phyloP scores from a whole-genome alignment of 2,329 filamentous ascomycete genomes.

The Xylogone sp. region DNA sequence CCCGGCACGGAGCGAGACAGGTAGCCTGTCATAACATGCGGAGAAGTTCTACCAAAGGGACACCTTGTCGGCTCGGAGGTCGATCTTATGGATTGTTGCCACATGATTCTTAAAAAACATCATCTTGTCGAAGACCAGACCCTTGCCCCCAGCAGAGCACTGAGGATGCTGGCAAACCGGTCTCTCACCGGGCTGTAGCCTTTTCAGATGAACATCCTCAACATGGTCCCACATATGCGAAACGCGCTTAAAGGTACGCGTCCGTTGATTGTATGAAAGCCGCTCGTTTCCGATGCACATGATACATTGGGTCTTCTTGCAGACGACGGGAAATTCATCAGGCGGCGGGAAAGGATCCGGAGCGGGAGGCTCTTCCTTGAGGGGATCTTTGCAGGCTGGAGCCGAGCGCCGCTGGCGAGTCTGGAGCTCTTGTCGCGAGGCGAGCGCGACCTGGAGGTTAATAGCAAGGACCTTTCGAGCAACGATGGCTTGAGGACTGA shows the following conservation, averaged over 20 bases:
- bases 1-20: too few species aligned
- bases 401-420: constrained; percentile 6
- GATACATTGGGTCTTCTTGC: constrained; percentile 15
- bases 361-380: constrained; percentile 9
- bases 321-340: constrained; percentile 13
- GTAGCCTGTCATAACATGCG: too few species aligned
- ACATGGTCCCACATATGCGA: constrained; percentile 15
- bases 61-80: constrained; percentile 2
- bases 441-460: constrained; percentile 14
- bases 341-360: neutral
- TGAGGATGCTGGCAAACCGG: constrained; percentile 9
- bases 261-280: constrained; percentile 11
- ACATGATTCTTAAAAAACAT: constrained; percentile 19
- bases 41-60: too few species aligned
- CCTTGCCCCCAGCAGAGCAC: constrained; percentile 2
- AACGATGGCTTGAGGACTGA: constrained; percentile 11
- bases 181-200: constrained; percentile 2
- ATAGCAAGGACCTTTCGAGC: constrained; percentile 14
- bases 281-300: constrained; percentile 11
- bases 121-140: constrained; percentile 10
- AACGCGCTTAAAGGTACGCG: neutral
- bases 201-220: constrained; percentile 12
- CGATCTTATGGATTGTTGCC: constrained; percentile 9
- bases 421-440: constrained; percentile 13
- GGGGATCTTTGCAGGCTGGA: constrained; percentile 3